phyloP scores from a whole-genome alignment of 2,329 filamentous ascomycete species.

The Escovopsis sp. region DNA sequence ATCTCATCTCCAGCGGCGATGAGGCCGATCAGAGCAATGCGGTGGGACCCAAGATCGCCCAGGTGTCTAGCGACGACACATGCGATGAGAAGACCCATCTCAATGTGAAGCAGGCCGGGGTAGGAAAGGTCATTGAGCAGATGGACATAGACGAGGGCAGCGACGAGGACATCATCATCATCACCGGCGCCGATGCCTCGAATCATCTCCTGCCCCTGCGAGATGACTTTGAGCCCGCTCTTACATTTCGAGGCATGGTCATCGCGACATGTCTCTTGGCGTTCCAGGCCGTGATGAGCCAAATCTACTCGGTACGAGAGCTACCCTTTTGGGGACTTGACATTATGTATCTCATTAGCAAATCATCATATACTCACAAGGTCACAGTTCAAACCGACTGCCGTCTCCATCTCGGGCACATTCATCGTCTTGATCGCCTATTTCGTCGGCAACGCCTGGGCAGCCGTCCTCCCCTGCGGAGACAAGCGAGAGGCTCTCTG shows the following conservation, averaged over 20 bases:
- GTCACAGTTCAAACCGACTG: conserved; percentile 37
- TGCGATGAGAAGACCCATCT: no score
- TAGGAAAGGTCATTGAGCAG: not conserved
- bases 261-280: conserved; percentile 31
- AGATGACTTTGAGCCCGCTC: conserved; percentile 33
- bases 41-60: no score
- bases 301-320: conserved; percentile 34
- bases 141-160: conserved; percentile 16
- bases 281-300: conserved; percentile 39
- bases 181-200: conserved; percentile 36
- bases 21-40: no score
- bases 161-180: conserved; percentile 30
- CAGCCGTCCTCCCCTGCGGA: conserved; percentile 24
- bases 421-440: conserved; percentile 43
- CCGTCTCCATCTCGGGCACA: conserved; percentile 31
- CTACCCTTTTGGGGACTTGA: no score
- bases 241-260: conserved; percentile 38
- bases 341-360: no score
- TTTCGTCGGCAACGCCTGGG: conserved; percentile 31
- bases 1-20: no score
- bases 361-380: not conserved
- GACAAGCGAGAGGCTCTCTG: conserved; percentile 32
- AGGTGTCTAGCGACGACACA: no score
- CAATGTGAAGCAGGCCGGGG: no score
- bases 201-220: conserved; percentile 32